Evolutionary conservation across 73 alveolate species (phyloP).

Genomic region (Paramecium tetraurelia): DNA sequence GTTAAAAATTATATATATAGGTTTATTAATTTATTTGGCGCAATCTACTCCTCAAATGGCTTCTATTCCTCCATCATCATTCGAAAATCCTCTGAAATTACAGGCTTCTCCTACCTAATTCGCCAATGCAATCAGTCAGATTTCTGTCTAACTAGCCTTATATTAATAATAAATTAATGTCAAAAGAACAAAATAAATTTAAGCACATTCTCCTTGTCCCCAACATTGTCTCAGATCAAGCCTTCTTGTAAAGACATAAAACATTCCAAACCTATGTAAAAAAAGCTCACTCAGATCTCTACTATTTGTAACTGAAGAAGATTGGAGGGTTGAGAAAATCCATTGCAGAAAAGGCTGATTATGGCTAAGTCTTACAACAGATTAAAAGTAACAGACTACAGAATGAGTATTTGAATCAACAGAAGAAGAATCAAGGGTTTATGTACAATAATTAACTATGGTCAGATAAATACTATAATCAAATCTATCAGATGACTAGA

Average conservation of each 20-base stretch:
- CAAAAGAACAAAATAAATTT: not conserved
- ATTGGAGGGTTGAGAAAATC: not conserved
- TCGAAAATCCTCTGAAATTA: not conserved
- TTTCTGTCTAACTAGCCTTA: not conserved
- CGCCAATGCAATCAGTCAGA: not conserved
- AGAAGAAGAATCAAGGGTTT: not conserved
- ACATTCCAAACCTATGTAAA: not conserved
- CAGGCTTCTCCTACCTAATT: not conserved
- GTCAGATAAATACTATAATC: conserved; percentile 13
- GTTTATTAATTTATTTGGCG: not conserved
- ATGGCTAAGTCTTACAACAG: not conserved
- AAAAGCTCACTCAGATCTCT: not conserved
- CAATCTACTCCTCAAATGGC: not conserved
- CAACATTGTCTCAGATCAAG: not conserved
- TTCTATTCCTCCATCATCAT: not conserved
- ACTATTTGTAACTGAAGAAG: not conserved
- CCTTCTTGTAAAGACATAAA: not conserved
- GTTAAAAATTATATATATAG: not conserved
- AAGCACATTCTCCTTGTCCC: not conserved
- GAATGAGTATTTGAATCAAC: not conserved
- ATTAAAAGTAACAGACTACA: not conserved
- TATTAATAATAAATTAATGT: not conserved
- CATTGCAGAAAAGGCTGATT: not conserved
- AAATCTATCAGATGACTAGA: not conserved
- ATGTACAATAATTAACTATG: conserved; percentile 6